Conservation (phyloP, 257 asterid species). For the Eucommia ulmoides region DNA sequence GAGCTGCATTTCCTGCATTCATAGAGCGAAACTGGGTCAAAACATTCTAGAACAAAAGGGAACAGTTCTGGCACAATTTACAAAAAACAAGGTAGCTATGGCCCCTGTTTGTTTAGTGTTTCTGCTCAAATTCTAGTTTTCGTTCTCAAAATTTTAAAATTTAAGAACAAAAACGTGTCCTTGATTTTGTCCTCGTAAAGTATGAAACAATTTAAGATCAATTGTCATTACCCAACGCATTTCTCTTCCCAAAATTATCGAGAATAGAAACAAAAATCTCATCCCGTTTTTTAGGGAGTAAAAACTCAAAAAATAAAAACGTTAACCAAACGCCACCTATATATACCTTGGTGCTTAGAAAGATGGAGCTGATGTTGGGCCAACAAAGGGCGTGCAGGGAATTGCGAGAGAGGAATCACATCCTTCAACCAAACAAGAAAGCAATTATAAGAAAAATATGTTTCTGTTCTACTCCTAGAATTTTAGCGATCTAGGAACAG, state of each 20-base stretch:
- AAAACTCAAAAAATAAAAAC: neutral
- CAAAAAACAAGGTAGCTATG: neutral
- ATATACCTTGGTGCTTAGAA: constrained; percentile 71
- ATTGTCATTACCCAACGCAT: too few species aligned
- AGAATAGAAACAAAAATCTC: too few species aligned
- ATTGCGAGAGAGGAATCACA: constrained; percentile 47
- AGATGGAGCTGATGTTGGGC: constrained; percentile 40
- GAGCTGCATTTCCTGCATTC: constrained; percentile 48
- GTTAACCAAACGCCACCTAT: neutral
- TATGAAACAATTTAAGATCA: too few species aligned
- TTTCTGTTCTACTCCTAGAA: too few species aligned
- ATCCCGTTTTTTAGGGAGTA: neutral
- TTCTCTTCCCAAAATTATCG: too few species aligned
- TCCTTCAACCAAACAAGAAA: constrained; percentile 26
- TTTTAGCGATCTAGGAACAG: neutral
- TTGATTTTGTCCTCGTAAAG: too few species aligned
- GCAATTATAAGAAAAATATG: constrained; percentile 10
- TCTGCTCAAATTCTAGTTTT: too few species aligned
- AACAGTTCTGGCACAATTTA: neutral
- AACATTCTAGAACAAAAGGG: neutral
- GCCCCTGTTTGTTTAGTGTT: too few species aligned
- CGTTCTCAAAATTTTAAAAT: too few species aligned
- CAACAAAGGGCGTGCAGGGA: constrained; percentile 35
- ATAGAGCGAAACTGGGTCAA: neutral
- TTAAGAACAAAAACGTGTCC: too few species aligned